phyloP scores from a whole-genome alignment of 1,284 basidiomycete genomes.

The Pseudozyma tsukubaensis region DNA sequence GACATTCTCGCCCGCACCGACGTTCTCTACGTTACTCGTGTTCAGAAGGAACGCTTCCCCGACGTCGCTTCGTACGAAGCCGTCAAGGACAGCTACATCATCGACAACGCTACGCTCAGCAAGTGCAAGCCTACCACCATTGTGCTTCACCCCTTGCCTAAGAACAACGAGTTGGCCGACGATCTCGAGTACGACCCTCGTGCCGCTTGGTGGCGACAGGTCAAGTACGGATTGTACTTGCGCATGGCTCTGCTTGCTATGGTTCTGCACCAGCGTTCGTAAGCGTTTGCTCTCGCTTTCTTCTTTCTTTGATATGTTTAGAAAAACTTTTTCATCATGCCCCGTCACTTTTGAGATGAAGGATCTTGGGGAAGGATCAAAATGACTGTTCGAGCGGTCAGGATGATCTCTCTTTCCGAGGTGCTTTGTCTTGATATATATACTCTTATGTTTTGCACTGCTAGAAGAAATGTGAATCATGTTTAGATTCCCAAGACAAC shows the following conservation, averaged over 20 bases:
- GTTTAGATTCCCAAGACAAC: neutral
- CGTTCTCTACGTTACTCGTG: slow-evolving; percentile 94
- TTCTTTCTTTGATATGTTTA: neutral
- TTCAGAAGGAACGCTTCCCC: slow-evolving; percentile 94
- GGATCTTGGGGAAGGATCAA: neutral
- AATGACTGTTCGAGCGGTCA: slow-evolving; percentile 14
- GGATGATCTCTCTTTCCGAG: neutral
- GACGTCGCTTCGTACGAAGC: slow-evolving; percentile 84
- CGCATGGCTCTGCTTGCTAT: slow-evolving; percentile 67
- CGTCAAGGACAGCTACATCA: slow-evolving; percentile 91
- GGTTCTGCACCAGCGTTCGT: slow-evolving; percentile 51
- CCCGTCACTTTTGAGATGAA: neutral
- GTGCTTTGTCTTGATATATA: neutral
- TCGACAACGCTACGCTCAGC: slow-evolving; percentile 91
- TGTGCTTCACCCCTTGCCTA: slow-evolving; percentile 96
- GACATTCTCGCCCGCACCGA: slow-evolving; percentile 93
- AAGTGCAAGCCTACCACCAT: slow-evolving; percentile 96
- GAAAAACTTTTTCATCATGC: neutral
- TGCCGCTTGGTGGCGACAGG: slow-evolving; percentile 97
- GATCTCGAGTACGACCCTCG: slow-evolving; percentile 97
- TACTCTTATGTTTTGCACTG: neutral
- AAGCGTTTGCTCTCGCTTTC: neutral
- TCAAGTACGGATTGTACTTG: slow-evolving; percentile 92
- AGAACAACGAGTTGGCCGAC: slow-evolving; percentile 96
- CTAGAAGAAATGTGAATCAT: slow-evolving; percentile 14